Base-by-base conservation (phyloP, 106 monocot species). In the Phalaenopsis aphrodite region DNA sequence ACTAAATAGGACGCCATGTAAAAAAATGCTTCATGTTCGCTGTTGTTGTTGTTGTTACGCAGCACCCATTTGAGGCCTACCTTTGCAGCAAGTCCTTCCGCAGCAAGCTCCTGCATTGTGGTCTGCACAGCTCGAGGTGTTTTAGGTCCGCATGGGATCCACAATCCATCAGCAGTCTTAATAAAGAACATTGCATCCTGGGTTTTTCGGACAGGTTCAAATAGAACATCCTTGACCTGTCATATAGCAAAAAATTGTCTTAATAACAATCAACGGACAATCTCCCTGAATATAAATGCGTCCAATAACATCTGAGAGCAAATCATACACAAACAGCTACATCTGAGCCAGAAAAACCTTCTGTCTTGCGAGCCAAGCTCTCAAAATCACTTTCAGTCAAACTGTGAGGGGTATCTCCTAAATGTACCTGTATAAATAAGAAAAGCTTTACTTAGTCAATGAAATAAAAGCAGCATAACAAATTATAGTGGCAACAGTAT, bases 321-420 rank as follows among this genome's bases (percentile, higher is more conserved):
- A 77, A 49, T 87, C 93, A 87, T 87, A 93, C 93, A 79, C 93
- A 93, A 83, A 93, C 93, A 78, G 88, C 43, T 16, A 93, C 87
- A 85, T 93, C 93, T 30, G 93, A 93, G 84, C 93, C 93, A 71
- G 93, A 93, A 78, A 93, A 93, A 5, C 93, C 93, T 39, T 90
- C 93, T 49, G 93, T 90, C 56, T 76, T 81, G 58, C 76, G 83
- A 84, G 88, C 93, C 75, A 93, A 87, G 64, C 72, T 76, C 80
- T 93, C 93, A 69, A 90, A 93, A 81, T 93, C 93, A 80, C 84
- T 87, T 80, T 93, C 93, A 49, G 81, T 85, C 77, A 93, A 83
- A 41, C 90, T 90, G 72, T 93, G 82, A 80, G 93, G 93, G 47
- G 93, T 93, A 56, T 93, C 93, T 55, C 93, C 93, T 37, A 93